Base-by-base conservation (phyloP, 768 basidiomycete genomes). In the Mycena maculata region DNA sequence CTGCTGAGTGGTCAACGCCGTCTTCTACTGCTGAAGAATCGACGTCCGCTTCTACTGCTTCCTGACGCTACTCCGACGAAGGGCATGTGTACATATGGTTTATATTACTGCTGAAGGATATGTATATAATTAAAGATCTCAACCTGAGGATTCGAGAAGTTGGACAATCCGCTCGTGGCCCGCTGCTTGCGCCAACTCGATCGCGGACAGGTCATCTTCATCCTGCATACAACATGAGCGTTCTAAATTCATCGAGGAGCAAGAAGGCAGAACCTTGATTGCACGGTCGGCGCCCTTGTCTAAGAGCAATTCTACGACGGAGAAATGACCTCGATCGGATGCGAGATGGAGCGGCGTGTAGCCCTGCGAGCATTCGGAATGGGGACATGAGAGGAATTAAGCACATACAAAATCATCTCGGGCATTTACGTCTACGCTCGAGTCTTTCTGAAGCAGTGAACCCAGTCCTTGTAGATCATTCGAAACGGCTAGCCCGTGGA, bases 271-370 rank as follows among this genome's bases (percentile, higher is more conserved):
- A 67, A 93, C 95, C 86, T 91, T 89, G 47, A 92, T 78, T 33
- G 78, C 77, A 47, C 73, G 76, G 71, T 94, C 87, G 7, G 91
- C 95, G 5, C 93, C 94, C 55, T 82, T 80, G 23, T 81, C 71
- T 22, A 96, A 74, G 42, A 98, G 77, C 6, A 89, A 61, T 68
- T 83, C 78, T 2, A 92, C 91, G 3, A 87, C 79, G 0, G 82
- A 80, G 9, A 81, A 60, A 72, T 89, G 84, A 1, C 96, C 96
- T 73, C 95, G 83, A 76, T 98, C 96, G 28, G 90, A 88, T 6
- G 96, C 95, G 0, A 96, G 83, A 72, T 98, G 96, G 22, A 98
- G 78, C 10, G 95, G 85, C 0, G 95, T 93, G 76, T 95, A 95
- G 38, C 94, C 95, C 96, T 98, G 72, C 22, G 50, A 55, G 60